Conservation (phyloP, 345 rosid species). For the Acer yangbiense region DNA sequence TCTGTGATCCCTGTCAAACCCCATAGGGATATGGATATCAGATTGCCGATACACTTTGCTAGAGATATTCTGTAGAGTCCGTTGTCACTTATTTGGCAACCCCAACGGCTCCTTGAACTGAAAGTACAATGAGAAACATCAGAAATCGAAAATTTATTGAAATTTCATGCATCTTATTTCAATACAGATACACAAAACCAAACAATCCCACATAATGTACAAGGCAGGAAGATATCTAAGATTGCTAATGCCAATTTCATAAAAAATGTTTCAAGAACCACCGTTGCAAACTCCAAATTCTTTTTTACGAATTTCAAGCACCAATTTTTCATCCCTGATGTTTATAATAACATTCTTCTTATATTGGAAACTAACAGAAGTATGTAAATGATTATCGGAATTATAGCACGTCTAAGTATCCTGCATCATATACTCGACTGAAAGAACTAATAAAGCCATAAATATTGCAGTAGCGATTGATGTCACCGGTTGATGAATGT, state of each 20-base stretch:
- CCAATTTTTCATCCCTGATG: background rate
- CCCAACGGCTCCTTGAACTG: conserved; percentile 93
- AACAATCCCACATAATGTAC: background rate
- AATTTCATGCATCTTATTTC: background rate
- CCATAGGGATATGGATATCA: conserved; percentile 82
- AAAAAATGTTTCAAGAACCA: background rate
- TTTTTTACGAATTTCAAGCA: too few species aligned
- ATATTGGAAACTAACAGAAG: background rate
- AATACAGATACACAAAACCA: background rate
- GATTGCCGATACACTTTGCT: conserved; percentile 68
- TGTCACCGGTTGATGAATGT: background rate
- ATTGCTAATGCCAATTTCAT: background rate
- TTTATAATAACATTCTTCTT: background rate
- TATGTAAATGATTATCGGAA: background rate
- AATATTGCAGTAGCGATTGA: background rate
- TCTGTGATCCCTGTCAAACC: conserved; percentile 91
- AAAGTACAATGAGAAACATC: conserved; percentile 19
- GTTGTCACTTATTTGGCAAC: conserved; percentile 81
- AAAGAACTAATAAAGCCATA: background rate
- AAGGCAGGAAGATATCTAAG: background rate
- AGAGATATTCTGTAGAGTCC: conserved; percentile 68
- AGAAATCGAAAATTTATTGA: background rate
- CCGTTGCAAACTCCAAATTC: too few species aligned
- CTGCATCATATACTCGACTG: background rate
- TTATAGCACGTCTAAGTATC: background rate